Base-by-base conservation (phyloP, 148 eudicot species). In the Persicaria maculosa region DNA sequence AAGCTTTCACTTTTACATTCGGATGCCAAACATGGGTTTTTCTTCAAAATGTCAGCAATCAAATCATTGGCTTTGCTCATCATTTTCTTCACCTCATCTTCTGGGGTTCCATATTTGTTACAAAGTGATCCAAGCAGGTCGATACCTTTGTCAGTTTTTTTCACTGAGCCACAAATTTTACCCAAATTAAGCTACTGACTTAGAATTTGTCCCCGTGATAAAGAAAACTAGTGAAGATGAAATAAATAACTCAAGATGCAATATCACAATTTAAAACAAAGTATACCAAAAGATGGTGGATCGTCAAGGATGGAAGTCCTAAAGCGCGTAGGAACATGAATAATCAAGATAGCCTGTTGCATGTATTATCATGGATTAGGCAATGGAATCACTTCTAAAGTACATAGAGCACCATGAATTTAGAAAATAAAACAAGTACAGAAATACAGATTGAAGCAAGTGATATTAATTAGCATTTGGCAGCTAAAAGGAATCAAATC, bases 41-140 rank as follows among this genome's bases (percentile, higher is more conserved):
- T 85, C 85, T 90, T 86, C 83, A 96, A 78, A 78, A 89, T 83
- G 57, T 83, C 81, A 46, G 68, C 84, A 78, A 96, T 87, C 46
- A 96, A 73, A 36, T 78, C 82, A 86, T 92, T 90, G 9, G 93
- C 83, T 80, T 89, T 86, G 72, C 83, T 90, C 87, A 89, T 80
- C 78, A 86, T 88, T 75, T 81, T 80, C 81, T 84, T 89, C 81
- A 96, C 81, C 76, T 89, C 99, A 72, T 96, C 97, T 84, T 90
- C 97, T 44, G 97, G 84, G 36, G 99, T 90, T 54, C 89, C 87
- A 72, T 92, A 88, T 65, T 75, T 89, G 74, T 78, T 79, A 82
- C 97, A 86, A 79, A 96, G 97, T 78, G 97, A 86, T 74, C 85
- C 97, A 80, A 96, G 74, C 77, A 96, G 79, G 86, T 92, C 90